Evolutionary conservation across 2,329 filamentous ascomycete species (phyloP).

Genomic region (Albophoma yamanashiensis): DNA sequence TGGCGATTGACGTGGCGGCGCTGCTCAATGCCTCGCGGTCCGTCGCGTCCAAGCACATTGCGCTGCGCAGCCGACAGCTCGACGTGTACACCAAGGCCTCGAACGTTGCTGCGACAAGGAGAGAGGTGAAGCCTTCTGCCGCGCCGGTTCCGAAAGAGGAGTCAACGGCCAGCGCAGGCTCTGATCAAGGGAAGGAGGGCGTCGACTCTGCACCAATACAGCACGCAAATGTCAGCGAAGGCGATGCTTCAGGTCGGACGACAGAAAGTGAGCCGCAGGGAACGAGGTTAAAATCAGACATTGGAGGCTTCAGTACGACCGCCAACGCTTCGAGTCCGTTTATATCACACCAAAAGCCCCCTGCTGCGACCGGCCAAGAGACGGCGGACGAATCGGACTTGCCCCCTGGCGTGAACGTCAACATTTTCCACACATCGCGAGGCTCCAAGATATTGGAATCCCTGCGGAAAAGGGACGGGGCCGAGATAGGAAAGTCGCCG

Average conservation of each 20-base stretch:
- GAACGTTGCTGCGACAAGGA: constrained; percentile 27
- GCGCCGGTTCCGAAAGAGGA: neutral
- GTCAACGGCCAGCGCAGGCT: neutral
- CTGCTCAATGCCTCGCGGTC: constrained; percentile 59
- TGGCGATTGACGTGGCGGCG: constrained; percentile 57
- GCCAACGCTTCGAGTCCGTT: neutral
- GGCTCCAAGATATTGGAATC: constrained; percentile 34
- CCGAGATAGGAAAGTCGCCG: constrained; percentile 3
- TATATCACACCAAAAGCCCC: constrained; percentile 2
- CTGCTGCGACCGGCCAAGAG: constrained; percentile 2
- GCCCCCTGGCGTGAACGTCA: constrained; percentile 30
- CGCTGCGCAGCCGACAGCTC: constrained; percentile 43
- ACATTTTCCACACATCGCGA: constrained; percentile 35
- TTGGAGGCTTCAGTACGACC: neutral
- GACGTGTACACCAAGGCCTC: constrained; percentile 38
- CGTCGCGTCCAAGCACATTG: constrained; percentile 53
- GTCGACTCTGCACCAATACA: neutral
- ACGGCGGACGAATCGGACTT: constrained; percentile 19
- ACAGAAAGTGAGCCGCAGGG: neutral
- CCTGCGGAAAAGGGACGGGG: constrained; percentile 14
- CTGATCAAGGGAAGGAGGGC: neutral
- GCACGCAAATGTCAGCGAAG: neutral
- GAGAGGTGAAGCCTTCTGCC: constrained; percentile 6
- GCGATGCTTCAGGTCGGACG: neutral
- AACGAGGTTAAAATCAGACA: neutral